These are phyloP conservation scores for Metroxylon sagu DNA, from an alignment of 176 grass and related monocot genomes.

Conservation along the genomic window DNA sequence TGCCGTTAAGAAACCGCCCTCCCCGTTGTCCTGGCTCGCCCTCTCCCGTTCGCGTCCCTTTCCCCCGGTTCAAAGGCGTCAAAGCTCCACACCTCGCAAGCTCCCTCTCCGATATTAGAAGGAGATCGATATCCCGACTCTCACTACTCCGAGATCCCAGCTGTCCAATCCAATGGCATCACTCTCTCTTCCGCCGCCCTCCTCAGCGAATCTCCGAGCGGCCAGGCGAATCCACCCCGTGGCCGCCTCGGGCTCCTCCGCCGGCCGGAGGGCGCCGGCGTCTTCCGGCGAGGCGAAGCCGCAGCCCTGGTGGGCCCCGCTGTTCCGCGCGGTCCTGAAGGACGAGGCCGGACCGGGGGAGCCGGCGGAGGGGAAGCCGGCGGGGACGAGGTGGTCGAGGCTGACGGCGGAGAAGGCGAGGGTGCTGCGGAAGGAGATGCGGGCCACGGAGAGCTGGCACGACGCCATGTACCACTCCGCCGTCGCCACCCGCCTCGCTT, in stretches of 20 bases:
- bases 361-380: not conserved
- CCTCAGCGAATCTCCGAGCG: not conserved
- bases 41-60: too few relatives aligned
- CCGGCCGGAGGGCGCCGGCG: too few relatives aligned
- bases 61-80: too few relatives aligned
- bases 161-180: too few relatives aligned
- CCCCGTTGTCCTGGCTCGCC: too few relatives aligned
- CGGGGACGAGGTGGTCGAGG: not conserved
- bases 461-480: slow-evolving; percentile 27
- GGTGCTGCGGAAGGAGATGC: slow-evolving; percentile 15
- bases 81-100: too few relatives aligned
- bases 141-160: too few relatives aligned
- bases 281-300: not conserved
- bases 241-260: not conserved
- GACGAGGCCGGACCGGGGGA: not conserved
- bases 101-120: too few relatives aligned
- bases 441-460: slow-evolving; percentile 10
- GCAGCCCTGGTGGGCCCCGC: slow-evolving; percentile 7
- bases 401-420: slow-evolving; percentile 28
- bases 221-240: not conserved
- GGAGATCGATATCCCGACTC: too few relatives aligned
- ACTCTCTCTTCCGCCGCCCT: too few relatives aligned
- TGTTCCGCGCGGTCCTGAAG: not conserved
- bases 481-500: slow-evolving; percentile 16
- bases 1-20: too few relatives aligned